Conservation (phyloP, 345 rosid species). For the Melaleuca alternifolia region DNA sequence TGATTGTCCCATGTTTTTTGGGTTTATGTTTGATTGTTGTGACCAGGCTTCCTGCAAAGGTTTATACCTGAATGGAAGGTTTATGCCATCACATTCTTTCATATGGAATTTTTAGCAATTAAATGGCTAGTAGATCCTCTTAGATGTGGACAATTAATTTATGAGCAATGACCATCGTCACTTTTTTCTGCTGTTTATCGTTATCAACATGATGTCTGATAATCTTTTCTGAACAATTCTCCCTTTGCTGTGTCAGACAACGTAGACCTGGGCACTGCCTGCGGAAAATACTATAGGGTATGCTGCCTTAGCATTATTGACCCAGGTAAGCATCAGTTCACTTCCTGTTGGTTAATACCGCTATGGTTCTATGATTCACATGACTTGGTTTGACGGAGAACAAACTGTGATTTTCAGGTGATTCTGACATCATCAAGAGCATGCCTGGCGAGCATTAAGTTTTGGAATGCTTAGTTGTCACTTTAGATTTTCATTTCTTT, state of each 20-base stretch:
- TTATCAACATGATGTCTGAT: background rate
- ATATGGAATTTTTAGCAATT: background rate
- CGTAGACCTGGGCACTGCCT: slow-evolving; percentile 25
- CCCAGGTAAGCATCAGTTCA: slow-evolving; percentile 6
- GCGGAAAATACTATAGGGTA: slow-evolving; percentile 24
- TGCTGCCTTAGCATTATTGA: slow-evolving; percentile 34
- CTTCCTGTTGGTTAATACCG: background rate
- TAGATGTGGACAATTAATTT: background rate
- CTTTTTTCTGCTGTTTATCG: background rate
- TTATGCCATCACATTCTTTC: background rate
- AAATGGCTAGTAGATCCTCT: background rate
- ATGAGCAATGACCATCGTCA: background rate
- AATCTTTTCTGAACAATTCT: background rate
- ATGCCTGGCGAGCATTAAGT: slow-evolving; percentile 17
- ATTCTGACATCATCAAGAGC: slow-evolving; percentile 38
- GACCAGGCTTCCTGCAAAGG: background rate
- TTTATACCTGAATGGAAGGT: background rate
- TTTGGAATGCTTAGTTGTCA: background rate
- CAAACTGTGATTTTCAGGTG: slow-evolving; percentile 13
- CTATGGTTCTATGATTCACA: background rate
- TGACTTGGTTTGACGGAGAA: background rate
- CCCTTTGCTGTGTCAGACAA: slow-evolving; percentile 12
- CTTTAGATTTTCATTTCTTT: background rate
- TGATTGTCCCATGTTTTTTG: background rate
- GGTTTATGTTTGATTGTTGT: background rate